Conservation (phyloP, 2,329 filamentous ascomycete species). For the Alternaria atra region DNA sequence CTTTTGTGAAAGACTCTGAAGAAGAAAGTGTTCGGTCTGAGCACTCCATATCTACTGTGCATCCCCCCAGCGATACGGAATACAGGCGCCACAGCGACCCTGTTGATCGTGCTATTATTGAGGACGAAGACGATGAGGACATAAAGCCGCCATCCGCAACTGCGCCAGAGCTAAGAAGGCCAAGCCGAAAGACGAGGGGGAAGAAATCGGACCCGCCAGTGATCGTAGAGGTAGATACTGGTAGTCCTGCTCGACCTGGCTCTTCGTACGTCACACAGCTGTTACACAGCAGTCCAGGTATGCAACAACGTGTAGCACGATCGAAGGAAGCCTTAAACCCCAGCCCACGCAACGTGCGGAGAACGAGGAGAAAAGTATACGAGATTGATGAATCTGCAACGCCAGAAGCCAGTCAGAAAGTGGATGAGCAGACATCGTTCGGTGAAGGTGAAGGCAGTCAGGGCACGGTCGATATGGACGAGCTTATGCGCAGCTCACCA, state of each 20-base stretch:
- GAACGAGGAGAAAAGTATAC: constrained; percentile 22
- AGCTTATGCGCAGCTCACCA: constrained; percentile 22
- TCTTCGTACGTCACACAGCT: constrained; percentile 7
- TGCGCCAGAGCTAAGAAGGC: constrained; percentile 11
- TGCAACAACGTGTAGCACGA: constrained; percentile 13
- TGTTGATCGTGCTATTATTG: constrained; percentile 1
- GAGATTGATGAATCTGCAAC: constrained; percentile 11
- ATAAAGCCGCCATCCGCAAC: constrained; percentile 14
- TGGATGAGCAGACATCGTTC: constrained; percentile 9
- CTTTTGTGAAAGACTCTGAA: constrained; percentile 44
- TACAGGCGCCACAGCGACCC: constrained; percentile 22
- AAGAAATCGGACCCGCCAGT: constrained; percentile 9
- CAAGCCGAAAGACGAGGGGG: constrained; percentile 2
- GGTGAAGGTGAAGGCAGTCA: constrained; percentile 19
- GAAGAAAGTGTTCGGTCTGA: constrained; percentile 43
- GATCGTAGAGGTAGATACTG: not conserved
- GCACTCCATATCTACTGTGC: constrained; percentile 37
- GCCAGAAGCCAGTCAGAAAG: constrained; percentile 4
- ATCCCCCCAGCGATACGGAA: constrained; percentile 32
- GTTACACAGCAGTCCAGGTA: constrained; percentile 14
- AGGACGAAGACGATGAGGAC: not conserved
- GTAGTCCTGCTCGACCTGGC: constrained; percentile 11
- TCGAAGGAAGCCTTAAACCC: constrained; percentile 5
- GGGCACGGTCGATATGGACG: constrained; percentile 8
- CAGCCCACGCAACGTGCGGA: constrained; percentile 27